Base-by-base conservation (phyloP, 1,139 yeast species). In the Magnusiomyces tetraspermus region DNA sequence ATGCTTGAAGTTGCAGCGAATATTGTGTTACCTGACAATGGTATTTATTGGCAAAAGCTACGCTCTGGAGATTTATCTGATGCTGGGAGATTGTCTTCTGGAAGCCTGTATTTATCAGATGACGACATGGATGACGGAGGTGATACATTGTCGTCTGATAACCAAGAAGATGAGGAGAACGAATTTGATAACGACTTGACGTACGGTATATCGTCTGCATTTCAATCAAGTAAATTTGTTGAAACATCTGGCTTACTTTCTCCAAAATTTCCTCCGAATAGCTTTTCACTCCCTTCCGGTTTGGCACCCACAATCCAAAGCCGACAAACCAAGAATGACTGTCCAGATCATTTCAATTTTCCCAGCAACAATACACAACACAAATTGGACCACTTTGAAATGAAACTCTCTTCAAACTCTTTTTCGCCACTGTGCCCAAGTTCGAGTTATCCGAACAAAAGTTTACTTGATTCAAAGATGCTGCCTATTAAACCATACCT, bases 1-100 rank as follows among this genome's bases (percentile, higher is more conserved):
- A 83, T 92, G 73, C 83, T 92, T 50, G 99, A 92, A 68, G 85
- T 89, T 61, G 98, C 98, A 1, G 96, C 98, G 1, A 92, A 92
- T 67, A 92, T 92, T 50, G 82, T 90, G 8, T 71, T 94, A 49
- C 99, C 99, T 0, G 97, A 92, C 61, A 90, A 94, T 67, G 99
- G 99, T 4, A 79, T 89, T 10, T 94, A 95, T 38, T 92, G 99
- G 99, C 92, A 95, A 60, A 90, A 90, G 67, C 72, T 92, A 58
- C 77, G 99, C 59, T 86, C 96, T 48, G 99, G 98, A 0, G 98
- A 92, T 67, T 73, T 94, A 57, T 83, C 95, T 31, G 98, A 92
- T 69, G 97, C 97, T 0, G 98, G 98, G 0, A 79, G 83, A 60
- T 73, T 92, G 56, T 84, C 94, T 55, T 80, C 85, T 2, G 81